These are phyloP conservation scores for Osmanthus fragrans DNA, from an alignment of 257 asterid genomes.

Conservation along the genomic window DNA sequence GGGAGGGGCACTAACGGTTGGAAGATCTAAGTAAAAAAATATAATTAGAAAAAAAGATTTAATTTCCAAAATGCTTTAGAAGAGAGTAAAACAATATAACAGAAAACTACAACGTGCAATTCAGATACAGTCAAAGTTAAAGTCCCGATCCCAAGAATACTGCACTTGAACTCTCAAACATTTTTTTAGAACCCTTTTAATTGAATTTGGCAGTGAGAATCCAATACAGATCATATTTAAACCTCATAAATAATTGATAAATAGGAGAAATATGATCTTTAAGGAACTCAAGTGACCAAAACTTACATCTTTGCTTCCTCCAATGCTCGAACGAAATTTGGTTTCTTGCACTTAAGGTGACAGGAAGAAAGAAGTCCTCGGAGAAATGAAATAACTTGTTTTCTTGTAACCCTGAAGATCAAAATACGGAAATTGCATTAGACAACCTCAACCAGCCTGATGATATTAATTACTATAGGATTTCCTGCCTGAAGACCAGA, in stretches of 20 bases:
- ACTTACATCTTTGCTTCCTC: conserved; percentile 95
- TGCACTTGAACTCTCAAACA: neutral
- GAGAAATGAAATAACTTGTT: conserved; percentile 80
- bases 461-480: conserved; percentile 13
- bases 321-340: conserved; percentile 66
- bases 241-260: conserved; percentile 1
- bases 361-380: conserved; percentile 85
- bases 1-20: neutral
- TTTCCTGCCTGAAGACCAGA: conserved; percentile 12
- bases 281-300: conserved; percentile 15
- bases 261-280: conserved; percentile 16
- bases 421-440: conserved; percentile 17
- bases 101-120: neutral
- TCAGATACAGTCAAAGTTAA: neutral
- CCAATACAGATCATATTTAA: conserved; percentile 13
- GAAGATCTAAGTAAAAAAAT: neutral
- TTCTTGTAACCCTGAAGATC: conserved; percentile 64
- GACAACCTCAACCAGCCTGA: conserved; percentile 27
- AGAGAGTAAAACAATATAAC: conserved; percentile 7
- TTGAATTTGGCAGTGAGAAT: conserved; percentile 13
- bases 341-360: conserved; percentile 89
- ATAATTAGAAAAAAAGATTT: neutral
- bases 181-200: conserved; percentile 1
- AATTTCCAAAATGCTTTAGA: neutral
- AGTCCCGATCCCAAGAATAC: neutral